A percentile compares a stretch with the other conserved stretches of the same genome.
Evolutionary conservation across 192 early-diverging fungal species (phyloP).

Genomic region (Coemansia biformis): DNA sequence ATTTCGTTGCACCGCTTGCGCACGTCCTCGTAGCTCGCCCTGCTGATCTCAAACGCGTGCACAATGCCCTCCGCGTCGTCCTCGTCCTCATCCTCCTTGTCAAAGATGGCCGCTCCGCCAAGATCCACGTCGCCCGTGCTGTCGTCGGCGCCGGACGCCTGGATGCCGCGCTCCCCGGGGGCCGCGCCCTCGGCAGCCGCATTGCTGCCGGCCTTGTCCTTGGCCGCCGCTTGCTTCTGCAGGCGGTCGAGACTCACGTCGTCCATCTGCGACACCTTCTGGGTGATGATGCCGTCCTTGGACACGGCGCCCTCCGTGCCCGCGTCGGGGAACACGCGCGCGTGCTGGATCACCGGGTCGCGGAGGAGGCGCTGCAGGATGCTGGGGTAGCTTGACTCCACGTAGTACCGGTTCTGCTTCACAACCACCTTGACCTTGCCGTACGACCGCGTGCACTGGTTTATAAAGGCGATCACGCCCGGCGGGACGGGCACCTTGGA

Average conservation of each 20-base stretch:
- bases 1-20: slow-evolving; percentile 84
- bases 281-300: slow-evolving; percentile 52
- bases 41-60: slow-evolving; percentile 71
- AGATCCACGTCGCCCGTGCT: slow-evolving; percentile 13
- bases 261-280: slow-evolving; percentile 60
- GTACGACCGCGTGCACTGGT: slow-evolving; percentile 76
- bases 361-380: slow-evolving; percentile 73
- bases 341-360: slow-evolving; percentile 66
- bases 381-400: slow-evolving; percentile 83
- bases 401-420: slow-evolving; percentile 89
- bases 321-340: slow-evolving; percentile 57
- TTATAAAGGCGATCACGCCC: slow-evolving; percentile 68
- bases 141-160: slow-evolving; percentile 1
- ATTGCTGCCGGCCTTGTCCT: slow-evolving; percentile 3
- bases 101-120: slow-evolving; percentile 40
- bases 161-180: background rate
- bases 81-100: slow-evolving; percentile 63
- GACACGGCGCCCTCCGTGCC: slow-evolving; percentile 25
- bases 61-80: slow-evolving; percentile 68
- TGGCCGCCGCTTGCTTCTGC: slow-evolving; percentile 42
- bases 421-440: slow-evolving; percentile 96
- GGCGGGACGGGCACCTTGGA: slow-evolving; percentile 83
- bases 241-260: slow-evolving; percentile 63
- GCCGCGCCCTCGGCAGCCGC: too few species aligned
- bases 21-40: slow-evolving; percentile 65